Evolutionary conservation across 2,329 filamentous ascomycete species (phyloP).

Genomic region (Sclerotinia nivalis): DNA sequence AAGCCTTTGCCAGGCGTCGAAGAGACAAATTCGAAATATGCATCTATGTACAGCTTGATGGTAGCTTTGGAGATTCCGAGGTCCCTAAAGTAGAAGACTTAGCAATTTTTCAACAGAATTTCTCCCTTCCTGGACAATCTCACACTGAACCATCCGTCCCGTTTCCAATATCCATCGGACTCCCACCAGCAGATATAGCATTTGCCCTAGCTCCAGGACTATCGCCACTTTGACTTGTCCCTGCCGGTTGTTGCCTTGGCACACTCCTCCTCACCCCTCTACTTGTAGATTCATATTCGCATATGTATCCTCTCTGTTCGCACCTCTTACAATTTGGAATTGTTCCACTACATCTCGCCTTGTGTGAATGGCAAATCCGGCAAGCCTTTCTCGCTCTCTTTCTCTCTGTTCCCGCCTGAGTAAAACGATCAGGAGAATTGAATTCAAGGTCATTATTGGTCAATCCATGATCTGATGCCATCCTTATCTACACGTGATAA

Average conservation of each 20-base stretch:
- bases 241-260: slow-evolving; percentile 12
- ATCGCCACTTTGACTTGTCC: slow-evolving; percentile 14
- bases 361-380: slow-evolving; percentile 22
- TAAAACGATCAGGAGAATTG: slow-evolving; percentile 22
- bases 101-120: background rate
- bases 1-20: slow-evolving; percentile 23
- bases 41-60: slow-evolving; percentile 22
- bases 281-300: slow-evolving; percentile 21
- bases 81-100: background rate
- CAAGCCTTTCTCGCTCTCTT: slow-evolving; percentile 22
- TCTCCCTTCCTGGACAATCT: background rate
- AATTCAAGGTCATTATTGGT: slow-evolving; percentile 18
- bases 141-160: slow-evolving; percentile 11
- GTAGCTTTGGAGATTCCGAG: slow-evolving; percentile 15
- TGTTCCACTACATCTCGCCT: slow-evolving; percentile 20
- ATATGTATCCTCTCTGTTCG: slow-evolving; percentile 21
- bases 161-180: slow-evolving; percentile 18
- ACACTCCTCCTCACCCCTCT: slow-evolving; percentile 18
- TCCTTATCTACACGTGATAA: slow-evolving; percentile 24
- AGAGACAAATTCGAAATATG: slow-evolving; percentile 24
- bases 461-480: slow-evolving; percentile 5
- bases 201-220: background rate
- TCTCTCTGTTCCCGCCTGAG: slow-evolving; percentile 19
- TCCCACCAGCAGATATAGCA: slow-evolving; percentile 15
- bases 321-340: slow-evolving; percentile 21